Conservation (phyloP, 2,329 filamentous ascomycete species). For the Fusarium sp. region DNA sequence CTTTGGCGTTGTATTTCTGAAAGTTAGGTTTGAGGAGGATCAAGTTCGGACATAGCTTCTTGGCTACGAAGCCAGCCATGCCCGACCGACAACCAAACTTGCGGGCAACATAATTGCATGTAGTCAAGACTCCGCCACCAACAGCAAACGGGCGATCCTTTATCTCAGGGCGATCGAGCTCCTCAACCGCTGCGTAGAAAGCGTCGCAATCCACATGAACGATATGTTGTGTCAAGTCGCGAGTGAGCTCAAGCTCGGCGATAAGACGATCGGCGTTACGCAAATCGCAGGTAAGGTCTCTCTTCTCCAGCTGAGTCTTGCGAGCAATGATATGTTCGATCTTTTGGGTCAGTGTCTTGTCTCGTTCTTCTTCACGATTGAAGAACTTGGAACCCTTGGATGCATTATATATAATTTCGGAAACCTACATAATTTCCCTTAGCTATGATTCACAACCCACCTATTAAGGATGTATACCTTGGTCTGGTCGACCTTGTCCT, state of each 20-base stretch:
- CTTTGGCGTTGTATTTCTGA: slow-evolving; percentile 90
- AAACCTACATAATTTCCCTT: slow-evolving; percentile 68
- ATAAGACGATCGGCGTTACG: slow-evolving; percentile 85
- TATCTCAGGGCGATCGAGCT: slow-evolving; percentile 84
- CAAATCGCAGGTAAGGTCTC: slow-evolving; percentile 79
- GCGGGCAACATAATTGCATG: slow-evolving; percentile 88
- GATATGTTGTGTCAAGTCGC: slow-evolving; percentile 86
- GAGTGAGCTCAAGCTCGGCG: slow-evolving; percentile 78
- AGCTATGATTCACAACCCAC: background rate
- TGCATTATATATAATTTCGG: slow-evolving; percentile 95
- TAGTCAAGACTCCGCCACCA: slow-evolving; percentile 74
- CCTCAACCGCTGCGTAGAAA: slow-evolving; percentile 96
- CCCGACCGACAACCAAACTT: slow-evolving; percentile 92
- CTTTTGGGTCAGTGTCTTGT: slow-evolving; percentile 85
- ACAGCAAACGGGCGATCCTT: slow-evolving; percentile 92
- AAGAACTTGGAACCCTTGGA: slow-evolving; percentile 98
- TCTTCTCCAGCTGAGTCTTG: slow-evolving; percentile 79
- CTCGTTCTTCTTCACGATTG: slow-evolving; percentile 86
- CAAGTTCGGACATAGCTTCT: slow-evolving; percentile 90
- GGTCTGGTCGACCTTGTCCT: slow-evolving; percentile 91
- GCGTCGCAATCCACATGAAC: slow-evolving; percentile 98
- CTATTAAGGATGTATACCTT: slow-evolving; percentile 65
- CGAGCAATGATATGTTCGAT: slow-evolving; percentile 82
- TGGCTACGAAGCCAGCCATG: slow-evolving; percentile 96
- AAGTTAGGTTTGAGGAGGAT: slow-evolving; percentile 88